Base-by-base conservation (phyloP, 768 basidiomycete genomes). In the Hygrophorus pudorinus region DNA sequence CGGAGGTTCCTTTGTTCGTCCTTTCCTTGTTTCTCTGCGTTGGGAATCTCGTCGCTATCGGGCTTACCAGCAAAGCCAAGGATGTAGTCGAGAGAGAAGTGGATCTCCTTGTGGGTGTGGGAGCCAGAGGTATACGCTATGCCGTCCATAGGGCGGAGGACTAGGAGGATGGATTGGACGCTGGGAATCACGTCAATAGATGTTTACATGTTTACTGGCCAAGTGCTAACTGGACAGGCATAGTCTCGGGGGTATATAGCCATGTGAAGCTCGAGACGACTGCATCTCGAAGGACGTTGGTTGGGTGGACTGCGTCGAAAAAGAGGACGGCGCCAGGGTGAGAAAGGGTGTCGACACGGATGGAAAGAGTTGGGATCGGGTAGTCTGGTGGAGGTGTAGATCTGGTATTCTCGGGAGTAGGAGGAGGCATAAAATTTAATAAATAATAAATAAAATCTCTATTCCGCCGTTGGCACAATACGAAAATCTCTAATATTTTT, bases 31-130 rank as follows among this genome's bases (percentile, higher is more conserved):
- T 3, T 85, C 86, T 33, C 24, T 24, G 24, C 7, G n/a, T n/a
- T n/a, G n/a, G 64, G 50, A 39, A 87, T 79, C 62, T 89, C 85
- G 38, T 81, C 70, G 21, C 61, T 55, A 43, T 75, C 67, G 32
- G 68, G 64, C 46, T 62, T 44, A 11, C 56, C 55, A 28, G 57
- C 56, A 21, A 59, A 62, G 42, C 66, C 63, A 41, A 62, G 61
- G 59, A 88, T 70, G 60, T 87, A 75, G 38, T 79, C 68, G 17
- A 81, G 70, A 5, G 83, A 81, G 39, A 86, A 69, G 54, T 85
- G 78, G 24, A 88, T 79, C 61, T 87, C 80, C 63, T 89, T 88
- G 58, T 77, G 66, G 12, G 66, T 57, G 10, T 62, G 41, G 7
- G 56, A 65, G 44, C 84, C 83, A 30, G 55, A 67, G 0, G 85